Evolutionary conservation across 176 grass and related monocot species (phyloP), one percentile per base, ranked within the genome.

Genomic region (Chloris gayana): DNA sequence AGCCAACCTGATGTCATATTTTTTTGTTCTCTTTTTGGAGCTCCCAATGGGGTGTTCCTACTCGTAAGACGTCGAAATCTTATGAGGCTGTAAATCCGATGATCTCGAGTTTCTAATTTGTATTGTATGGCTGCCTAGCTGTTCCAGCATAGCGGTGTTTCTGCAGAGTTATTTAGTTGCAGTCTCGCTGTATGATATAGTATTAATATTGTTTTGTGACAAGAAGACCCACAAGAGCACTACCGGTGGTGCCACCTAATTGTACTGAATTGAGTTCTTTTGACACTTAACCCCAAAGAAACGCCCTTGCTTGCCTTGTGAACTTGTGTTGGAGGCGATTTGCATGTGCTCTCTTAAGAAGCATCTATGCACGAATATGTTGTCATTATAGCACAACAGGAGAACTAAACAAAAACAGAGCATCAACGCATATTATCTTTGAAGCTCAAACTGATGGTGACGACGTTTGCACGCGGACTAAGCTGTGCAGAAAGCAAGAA

Each of bases 41-140:
- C 27, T 27, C 47, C 46, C 21, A 39, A 79, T 37, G 34, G 18
- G 34, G 39, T 30, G 14, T 47, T 81, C 30, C 72, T 51, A 39
- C 46, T 82, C 60, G 27, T 63, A 69, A 81, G 71, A 24, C 15
- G 37, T 22, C n/a, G 4, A 47, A 12, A 33, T 79, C 75, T 57
- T 64, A 69, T 71, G 56, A 81, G 78, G 38, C 39, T 86, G 83
- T 89, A 82, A 67, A 89, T 89, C 12, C 83, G 2, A 68, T 53
- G 37, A 51, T 70, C 64, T 73, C 6, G 2, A 2, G 17, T 4
- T 75, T 60, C 1, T 22, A 27, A 58, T 84, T 72, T 65, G 13
- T 57, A 25, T 58, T 80, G 58, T 73, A 72, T 75, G 31, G 18
- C 38, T 66, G 60, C 35, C 25, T 67, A 83, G 74, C 74, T 78